Evolutionary conservation across 176 grass and related monocot species (phyloP).

Genomic region (Lolium multiflorum): DNA sequence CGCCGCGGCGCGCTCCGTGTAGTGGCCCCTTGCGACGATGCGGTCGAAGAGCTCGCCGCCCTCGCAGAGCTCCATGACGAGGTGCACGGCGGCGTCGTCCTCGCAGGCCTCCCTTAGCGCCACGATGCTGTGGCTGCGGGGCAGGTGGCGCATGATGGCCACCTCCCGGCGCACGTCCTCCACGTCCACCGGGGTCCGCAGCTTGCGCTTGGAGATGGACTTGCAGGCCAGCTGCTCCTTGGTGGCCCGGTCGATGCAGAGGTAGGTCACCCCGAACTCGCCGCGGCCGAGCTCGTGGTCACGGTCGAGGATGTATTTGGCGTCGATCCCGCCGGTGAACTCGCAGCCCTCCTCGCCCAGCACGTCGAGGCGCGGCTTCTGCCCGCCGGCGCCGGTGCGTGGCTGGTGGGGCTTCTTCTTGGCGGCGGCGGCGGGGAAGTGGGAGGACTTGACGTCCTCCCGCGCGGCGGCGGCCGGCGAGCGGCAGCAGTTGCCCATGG

Average conservation of each 20-base stretch:
- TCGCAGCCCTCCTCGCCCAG: slow-evolving; percentile 63
- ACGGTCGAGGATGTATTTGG: slow-evolving; percentile 80
- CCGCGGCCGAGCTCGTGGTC: slow-evolving; percentile 94
- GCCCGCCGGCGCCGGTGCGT: slow-evolving; percentile 42
- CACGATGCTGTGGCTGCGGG: slow-evolving; percentile 79
- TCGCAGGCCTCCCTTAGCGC: slow-evolving; percentile 84
- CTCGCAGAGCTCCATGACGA: slow-evolving; percentile 99
- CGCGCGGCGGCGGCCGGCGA: slow-evolving; percentile 91
- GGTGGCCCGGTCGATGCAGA: slow-evolving; percentile 89
- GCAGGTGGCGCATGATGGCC: slow-evolving; percentile 96
- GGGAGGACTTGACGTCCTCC: slow-evolving; percentile 83
- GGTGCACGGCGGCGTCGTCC: slow-evolving; percentile 94
- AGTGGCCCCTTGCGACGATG: slow-evolving; percentile 92
- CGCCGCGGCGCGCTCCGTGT: slow-evolving; percentile 93
- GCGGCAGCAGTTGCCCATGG: slow-evolving; percentile 98
- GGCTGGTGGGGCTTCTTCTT: slow-evolving; percentile 77
- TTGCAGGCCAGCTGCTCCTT: slow-evolving; percentile 94
- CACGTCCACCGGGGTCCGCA: slow-evolving; percentile 89
- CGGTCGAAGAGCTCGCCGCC: slow-evolving; percentile 99
- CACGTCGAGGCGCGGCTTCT: slow-evolving; percentile 72
- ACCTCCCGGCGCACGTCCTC: slow-evolving; percentile 99
- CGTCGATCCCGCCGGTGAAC: slow-evolving; percentile 68
- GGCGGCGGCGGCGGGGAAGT: slow-evolving; percentile 62
- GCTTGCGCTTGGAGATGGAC: slow-evolving; percentile 99
- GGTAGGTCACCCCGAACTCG: slow-evolving; percentile 98